Percentiles rank a stretch among this genome's conserved stretches.
These are phyloP conservation scores for Fusarium burgessii DNA, from an alignment of 2,329 filamentous ascomycete genomes.

Conservation along the genomic window DNA sequence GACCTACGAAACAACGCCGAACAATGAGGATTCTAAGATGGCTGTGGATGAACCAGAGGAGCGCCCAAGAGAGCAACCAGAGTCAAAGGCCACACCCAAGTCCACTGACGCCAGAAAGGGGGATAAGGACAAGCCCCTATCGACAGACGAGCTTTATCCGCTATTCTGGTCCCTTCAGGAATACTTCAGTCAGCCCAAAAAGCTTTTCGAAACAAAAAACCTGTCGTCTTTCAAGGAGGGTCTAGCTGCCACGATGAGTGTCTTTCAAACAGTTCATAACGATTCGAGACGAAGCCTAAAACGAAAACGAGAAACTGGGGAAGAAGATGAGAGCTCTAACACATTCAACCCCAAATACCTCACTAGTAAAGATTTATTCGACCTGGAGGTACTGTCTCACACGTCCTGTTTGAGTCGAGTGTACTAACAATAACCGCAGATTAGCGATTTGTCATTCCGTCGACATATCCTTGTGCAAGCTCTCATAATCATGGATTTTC, in stretches of 20 bases:
- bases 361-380: slow-evolving; percentile 96
- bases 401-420: not conserved
- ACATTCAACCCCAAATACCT: slow-evolving; percentile 96
- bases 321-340: slow-evolving; percentile 62
- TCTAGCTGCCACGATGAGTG: slow-evolving; percentile 73
- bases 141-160: slow-evolving; percentile 81
- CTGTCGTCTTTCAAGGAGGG: slow-evolving; percentile 86
- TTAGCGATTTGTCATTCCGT: slow-evolving; percentile 93
- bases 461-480: slow-evolving; percentile 95
- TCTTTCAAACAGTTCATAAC: slow-evolving; percentile 67
- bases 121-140: slow-evolving; percentile 66
- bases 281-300: slow-evolving; percentile 76
- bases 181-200: slow-evolving; percentile 90
- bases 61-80: slow-evolving; percentile 50
- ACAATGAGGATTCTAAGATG: slow-evolving; percentile 61
- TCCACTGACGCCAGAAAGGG: slow-evolving; percentile 58
- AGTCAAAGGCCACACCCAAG: slow-evolving; percentile 52
- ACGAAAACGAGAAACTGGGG: slow-evolving; percentile 71
- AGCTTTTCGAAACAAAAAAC: slow-evolving; percentile 77
- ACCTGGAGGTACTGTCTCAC: slow-evolving; percentile 76
- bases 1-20: slow-evolving; percentile 70
- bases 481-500: slow-evolving; percentile 92
- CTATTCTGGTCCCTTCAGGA: slow-evolving; percentile 95
- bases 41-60: slow-evolving; percentile 70
- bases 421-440: slow-evolving; percentile 57